A percentile compares a stretch with the other conserved stretches of the same genome.
Evolutionary conservation across 495 filamentous ascomycete genomes (phyloP).

Genomic region (Hyaloscypha bicolor): DNA sequence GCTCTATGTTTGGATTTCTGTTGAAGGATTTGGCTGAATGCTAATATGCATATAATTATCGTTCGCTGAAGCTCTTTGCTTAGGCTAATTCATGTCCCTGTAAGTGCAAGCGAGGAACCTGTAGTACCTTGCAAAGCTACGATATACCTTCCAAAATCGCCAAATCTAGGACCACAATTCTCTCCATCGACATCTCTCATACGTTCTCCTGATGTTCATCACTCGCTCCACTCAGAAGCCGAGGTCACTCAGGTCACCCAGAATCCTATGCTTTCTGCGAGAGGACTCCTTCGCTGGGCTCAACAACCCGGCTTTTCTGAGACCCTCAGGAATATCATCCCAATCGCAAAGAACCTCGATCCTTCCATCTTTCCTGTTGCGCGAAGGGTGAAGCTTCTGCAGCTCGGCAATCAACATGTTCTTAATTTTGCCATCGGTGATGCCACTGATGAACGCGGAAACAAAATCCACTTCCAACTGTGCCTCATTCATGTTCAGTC

Average conservation of each 20-base stretch:
- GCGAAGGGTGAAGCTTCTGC: constrained; percentile 10
- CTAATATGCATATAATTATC: neutral
- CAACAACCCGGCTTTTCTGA: constrained; percentile 12
- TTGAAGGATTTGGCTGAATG: neutral
- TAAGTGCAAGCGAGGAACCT: neutral
- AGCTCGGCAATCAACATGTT: constrained; percentile 18
- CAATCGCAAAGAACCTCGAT: constrained; percentile 28
- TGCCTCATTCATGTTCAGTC: neutral
- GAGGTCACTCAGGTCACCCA: neutral
- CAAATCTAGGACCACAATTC: neutral
- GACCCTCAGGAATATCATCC: constrained; percentile 20
- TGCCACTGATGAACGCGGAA: constrained; percentile 22
- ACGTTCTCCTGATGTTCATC: neutral
- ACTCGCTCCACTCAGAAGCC: neutral
- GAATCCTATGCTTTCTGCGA: neutral
- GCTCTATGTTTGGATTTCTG: neutral
- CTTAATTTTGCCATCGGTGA: constrained; percentile 4
- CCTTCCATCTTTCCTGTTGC: constrained; percentile 14
- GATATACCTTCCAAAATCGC: neutral
- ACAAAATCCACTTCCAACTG: constrained; percentile 21
- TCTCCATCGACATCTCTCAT: neutral
- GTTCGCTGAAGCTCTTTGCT: neutral
- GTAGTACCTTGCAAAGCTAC: neutral
- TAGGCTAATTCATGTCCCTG: neutral
- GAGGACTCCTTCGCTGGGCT: neutral